Conservation (phyloP, 768 basidiomycete species). For the Boletales sp. region DNA sequence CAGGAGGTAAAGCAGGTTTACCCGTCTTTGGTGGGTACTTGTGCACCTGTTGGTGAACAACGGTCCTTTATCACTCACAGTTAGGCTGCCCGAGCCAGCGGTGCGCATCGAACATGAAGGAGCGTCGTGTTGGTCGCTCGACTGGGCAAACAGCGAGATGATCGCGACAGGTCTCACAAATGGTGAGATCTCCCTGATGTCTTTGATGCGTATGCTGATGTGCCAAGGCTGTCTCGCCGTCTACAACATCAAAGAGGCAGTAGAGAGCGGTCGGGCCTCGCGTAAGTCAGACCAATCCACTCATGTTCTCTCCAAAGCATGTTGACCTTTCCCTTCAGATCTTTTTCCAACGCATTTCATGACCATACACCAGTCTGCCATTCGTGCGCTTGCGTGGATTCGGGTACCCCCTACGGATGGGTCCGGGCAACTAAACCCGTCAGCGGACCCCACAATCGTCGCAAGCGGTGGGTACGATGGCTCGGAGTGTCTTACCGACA, state of each 20-base stretch:
- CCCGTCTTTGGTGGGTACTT: slow-evolving; percentile 51
- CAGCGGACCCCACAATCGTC: slow-evolving; percentile 67
- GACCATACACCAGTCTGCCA: slow-evolving; percentile 72
- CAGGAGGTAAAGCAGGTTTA: slow-evolving; percentile 22
- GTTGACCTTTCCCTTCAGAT: slow-evolving; percentile 14
- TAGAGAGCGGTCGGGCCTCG: slow-evolving; percentile 31
- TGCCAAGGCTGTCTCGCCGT: slow-evolving; percentile 51
- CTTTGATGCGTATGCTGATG: neutral
- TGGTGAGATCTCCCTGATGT: slow-evolving; percentile 42
- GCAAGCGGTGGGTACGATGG: slow-evolving; percentile 83
- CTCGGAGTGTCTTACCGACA: slow-evolving; percentile 68
- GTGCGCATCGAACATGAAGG: slow-evolving; percentile 74
- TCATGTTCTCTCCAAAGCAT: neutral
- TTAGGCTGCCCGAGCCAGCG: slow-evolving; percentile 59
- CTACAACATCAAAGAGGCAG: slow-evolving; percentile 47
- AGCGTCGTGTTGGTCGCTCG: slow-evolving; percentile 72
- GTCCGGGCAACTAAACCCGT: slow-evolving; percentile 41
- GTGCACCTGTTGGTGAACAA: neutral
- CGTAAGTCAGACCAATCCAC: slow-evolving; percentile 25
- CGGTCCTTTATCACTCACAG: slow-evolving; percentile 30
- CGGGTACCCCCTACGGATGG: slow-evolving; percentile 55
- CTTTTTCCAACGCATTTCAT: slow-evolving; percentile 72
- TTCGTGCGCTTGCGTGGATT: slow-evolving; percentile 75
- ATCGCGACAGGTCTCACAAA: slow-evolving; percentile 83
- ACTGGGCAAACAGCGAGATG: slow-evolving; percentile 86